These are phyloP conservation scores for Mucor sp. DNA, from an alignment of 371 early-diverging fungal genomes.

Conservation along the genomic window DNA sequence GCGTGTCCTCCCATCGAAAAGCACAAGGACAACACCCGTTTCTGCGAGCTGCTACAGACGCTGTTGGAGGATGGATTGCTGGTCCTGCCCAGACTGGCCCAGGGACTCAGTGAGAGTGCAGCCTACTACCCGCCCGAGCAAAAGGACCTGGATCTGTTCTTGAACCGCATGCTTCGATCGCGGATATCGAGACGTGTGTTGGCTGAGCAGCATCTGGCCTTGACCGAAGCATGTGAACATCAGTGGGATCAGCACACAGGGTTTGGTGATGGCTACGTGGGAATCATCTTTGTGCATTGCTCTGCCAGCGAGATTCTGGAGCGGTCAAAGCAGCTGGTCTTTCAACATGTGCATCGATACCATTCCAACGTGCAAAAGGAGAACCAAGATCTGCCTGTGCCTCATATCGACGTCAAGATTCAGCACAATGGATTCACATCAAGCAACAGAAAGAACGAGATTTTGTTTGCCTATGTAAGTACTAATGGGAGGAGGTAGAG, in stretches of 20 bases:
- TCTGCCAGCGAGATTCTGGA: slow-evolving; percentile 53
- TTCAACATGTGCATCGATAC: slow-evolving; percentile 23
- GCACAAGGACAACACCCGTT: slow-evolving; percentile 73
- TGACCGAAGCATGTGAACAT: slow-evolving; percentile 66
- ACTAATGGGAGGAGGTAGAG: background rate
- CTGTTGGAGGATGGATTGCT: slow-evolving; percentile 78
- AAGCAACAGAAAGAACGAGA: slow-evolving; percentile 28
- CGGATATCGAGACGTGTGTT: slow-evolving; percentile 92
- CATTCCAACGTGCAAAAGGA: background rate
- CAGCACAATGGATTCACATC: slow-evolving; percentile 15
- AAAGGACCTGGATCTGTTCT: slow-evolving; percentile 73
- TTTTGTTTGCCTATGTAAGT: slow-evolving; percentile 52
- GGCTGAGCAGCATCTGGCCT: slow-evolving; percentile 90
- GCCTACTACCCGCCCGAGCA: slow-evolving; percentile 33
- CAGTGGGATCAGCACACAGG: slow-evolving; percentile 38
- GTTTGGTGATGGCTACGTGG: slow-evolving; percentile 55
- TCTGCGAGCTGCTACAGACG: slow-evolving; percentile 70
- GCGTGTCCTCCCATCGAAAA: slow-evolving; percentile 67
- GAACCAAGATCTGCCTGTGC: slow-evolving; percentile 9
- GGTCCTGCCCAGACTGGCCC: slow-evolving; percentile 85
- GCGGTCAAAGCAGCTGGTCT: slow-evolving; percentile 34
- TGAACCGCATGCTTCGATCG: slow-evolving; percentile 86
- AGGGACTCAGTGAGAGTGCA: slow-evolving; percentile 84
- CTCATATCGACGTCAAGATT: slow-evolving; percentile 25
- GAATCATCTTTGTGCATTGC: slow-evolving; percentile 63